Evolutionary conservation across 2,329 filamentous ascomycete genomes (phyloP).

Genomic region (Neocucurbitaria cava): DNA sequence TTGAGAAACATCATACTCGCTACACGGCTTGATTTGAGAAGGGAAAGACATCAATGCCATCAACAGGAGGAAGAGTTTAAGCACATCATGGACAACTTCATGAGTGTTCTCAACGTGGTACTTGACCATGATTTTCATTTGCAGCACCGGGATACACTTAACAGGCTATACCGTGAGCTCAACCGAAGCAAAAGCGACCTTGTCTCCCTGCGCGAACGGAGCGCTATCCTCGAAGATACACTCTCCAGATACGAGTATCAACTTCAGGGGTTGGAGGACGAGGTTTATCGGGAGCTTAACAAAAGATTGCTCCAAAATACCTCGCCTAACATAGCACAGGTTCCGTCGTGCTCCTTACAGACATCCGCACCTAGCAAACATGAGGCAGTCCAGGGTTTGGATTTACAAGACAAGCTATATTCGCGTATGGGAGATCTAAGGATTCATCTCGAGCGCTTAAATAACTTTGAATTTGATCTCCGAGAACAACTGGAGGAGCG

Average conservation of each 20-base stretch:
- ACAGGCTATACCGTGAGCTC: neutral
- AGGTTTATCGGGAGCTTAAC: conserved; percentile 9
- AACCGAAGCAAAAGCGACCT: neutral
- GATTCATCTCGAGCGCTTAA: conserved; percentile 11
- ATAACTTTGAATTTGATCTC: conserved; percentile 16
- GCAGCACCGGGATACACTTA: neutral
- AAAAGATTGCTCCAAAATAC: neutral
- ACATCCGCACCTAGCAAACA: neutral
- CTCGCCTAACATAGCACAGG: neutral
- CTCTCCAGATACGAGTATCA: conserved; percentile 13
- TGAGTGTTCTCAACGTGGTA: neutral
- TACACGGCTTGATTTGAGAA: conserved; percentile 1
- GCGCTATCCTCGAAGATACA: conserved; percentile 4
- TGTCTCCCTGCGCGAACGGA: neutral
- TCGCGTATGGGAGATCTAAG: conserved; percentile 14
- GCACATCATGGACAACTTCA: neutral
- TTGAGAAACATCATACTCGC: conserved; percentile 6
- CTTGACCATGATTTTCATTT: neutral
- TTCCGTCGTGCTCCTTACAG: neutral
- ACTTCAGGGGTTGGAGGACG: conserved; percentile 8
- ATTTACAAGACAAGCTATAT: conserved; percentile 3
- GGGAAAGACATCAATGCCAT: neutral
- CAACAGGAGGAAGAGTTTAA: neutral
- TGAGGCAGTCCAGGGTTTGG: neutral
- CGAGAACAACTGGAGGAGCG: conserved; percentile 11